phyloP scores from a whole-genome alignment of 176 grass and related monocot genomes.

The Triticum aestivum region IWGSC_CS_RefSeq_v2.1 NC_057794.1:481151429-481151928 shows the following conservation, averaged over 20 bases:
- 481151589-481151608: background rate
- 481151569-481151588: background rate
- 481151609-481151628: background rate
- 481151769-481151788: constrained; percentile 90
- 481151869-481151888: background rate
- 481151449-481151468: background rate
- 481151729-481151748: background rate
- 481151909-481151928: background rate
- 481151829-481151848: background rate
- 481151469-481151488: too few relatives aligned
- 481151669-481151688: background rate
- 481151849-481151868: background rate
- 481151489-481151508: too few relatives aligned
- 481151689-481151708: background rate
- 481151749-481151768: constrained; percentile 64
- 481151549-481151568: background rate
- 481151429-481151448: background rate
- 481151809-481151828: constrained; percentile 63
- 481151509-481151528: too few relatives aligned
- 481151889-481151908: background rate
- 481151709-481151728: background rate
- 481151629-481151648: background rate
- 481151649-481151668: background rate
- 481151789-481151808: constrained; percentile 83
- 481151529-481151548: background rate